These are phyloP conservation scores for Lathyrus tuberosus DNA, from an alignment of 306 rosid species.

Conservation along the genomic window DNA sequence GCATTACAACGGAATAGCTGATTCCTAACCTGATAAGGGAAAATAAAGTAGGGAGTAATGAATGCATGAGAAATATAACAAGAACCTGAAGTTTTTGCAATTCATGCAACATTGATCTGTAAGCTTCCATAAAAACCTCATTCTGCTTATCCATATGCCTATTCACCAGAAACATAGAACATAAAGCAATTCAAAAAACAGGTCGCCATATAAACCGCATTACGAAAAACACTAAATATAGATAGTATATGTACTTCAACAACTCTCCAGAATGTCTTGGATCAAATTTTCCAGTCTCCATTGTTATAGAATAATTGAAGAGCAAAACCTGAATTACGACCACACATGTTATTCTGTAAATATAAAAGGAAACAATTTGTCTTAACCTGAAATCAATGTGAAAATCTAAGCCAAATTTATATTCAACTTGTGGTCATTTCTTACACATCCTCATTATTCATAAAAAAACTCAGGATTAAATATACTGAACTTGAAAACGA, in stretches of 20 bases:
- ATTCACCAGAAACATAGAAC: conserved; percentile 21
- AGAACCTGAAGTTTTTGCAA: not conserved
- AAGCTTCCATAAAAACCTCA: not conserved
- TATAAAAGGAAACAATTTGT: conserved; percentile 3
- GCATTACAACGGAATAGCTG: too few relatives aligned
- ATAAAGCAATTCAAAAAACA: not conserved
- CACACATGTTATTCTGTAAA: not conserved
- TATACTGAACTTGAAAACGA: too few relatives aligned
- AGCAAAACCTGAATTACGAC: conserved; percentile 6
- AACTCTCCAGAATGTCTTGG: conserved; percentile 23
- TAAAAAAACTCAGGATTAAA: too few relatives aligned
- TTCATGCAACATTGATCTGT: not conserved
- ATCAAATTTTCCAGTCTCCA: conserved; percentile 33
- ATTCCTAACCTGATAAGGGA: too few relatives aligned
- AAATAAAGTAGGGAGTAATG: too few relatives aligned
- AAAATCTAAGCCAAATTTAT: not conserved
- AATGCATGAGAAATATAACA: not conserved
- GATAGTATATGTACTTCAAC: conserved; percentile 10
- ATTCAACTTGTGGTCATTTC: too few relatives aligned
- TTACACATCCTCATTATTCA: too few relatives aligned
- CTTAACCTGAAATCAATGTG: not conserved
- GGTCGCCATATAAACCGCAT: not conserved
- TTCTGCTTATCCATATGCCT: conserved; percentile 37
- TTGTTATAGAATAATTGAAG: not conserved
- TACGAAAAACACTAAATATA: not conserved